Evolutionary conservation across 768 basidiomycete species (phyloP).

Genomic region (Lyophyllum decastes): DNA sequence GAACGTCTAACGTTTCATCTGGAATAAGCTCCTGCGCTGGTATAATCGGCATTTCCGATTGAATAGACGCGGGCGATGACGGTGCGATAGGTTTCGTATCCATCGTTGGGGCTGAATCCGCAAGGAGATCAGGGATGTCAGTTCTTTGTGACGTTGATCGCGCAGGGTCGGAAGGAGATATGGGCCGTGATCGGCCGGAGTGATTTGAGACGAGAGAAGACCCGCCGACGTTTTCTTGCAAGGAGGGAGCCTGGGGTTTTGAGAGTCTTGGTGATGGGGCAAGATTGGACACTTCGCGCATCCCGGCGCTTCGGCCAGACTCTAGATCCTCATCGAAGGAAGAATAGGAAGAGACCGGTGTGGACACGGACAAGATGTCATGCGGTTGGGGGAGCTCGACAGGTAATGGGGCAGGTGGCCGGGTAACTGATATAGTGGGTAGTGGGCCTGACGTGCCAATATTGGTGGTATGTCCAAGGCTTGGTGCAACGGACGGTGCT

Average conservation of each 20-base stretch:
- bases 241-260: conserved; percentile 5
- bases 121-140: conserved; percentile 52
- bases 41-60: conserved; percentile 9
- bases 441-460: conserved; percentile 25
- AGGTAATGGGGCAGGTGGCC: conserved; percentile 70
- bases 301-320: conserved; percentile 41
- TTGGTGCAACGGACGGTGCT: conserved; percentile 25
- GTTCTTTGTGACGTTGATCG: conserved; percentile 17
- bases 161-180: not conserved
- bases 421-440: conserved; percentile 65
- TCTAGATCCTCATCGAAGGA: conserved; percentile 51
- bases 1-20: not conserved
- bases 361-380: conserved; percentile 53
- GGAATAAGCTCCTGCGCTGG: conserved; percentile 1
- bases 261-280: conserved; percentile 19
- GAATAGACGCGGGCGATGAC: conserved; percentile 17
- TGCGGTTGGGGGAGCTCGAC: conserved; percentile 66
- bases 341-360: conserved; percentile 45
- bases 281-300: conserved; percentile 35
- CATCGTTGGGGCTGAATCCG: conserved; percentile 39
- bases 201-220: conserved; percentile 1
- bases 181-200: not conserved
- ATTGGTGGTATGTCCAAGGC: conserved; percentile 19
- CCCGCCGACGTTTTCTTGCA: not conserved
- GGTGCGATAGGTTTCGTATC: conserved; percentile 39